Evolutionary conservation across 2,329 filamentous ascomycete species (phyloP), one percentile per base, ranked within the genome.

Genomic region (Phialemonium atrogriseum): DNA sequence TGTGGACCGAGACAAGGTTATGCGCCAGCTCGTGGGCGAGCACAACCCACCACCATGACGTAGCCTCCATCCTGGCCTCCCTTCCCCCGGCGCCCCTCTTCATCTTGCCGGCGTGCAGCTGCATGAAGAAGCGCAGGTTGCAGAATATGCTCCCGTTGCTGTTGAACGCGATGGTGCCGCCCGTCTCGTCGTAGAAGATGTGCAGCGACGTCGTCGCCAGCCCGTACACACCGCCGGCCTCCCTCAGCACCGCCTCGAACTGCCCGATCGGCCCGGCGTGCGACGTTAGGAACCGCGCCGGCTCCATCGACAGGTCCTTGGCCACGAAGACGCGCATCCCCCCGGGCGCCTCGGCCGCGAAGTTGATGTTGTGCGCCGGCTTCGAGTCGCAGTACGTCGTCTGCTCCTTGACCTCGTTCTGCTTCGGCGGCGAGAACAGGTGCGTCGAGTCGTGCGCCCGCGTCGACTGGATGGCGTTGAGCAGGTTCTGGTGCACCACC

Each of bases 11-110:
- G 7, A 94, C 85, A 33, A 98, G 61, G 53, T 98, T 98, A 59
- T 98, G 91, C 36, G 91, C 88, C 55, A 98, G 61, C 60, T 98
- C 93, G 54, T 98, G 91, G 40, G 87, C 93, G 39, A 95, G 56
- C n/a, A 91, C 87, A 41, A 94, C 83, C 75, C 83, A 95, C 89
- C 89, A 96, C 66, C 88, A 94, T 1, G 81, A 73, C 35, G 77
- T 64, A 3, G 84, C 84, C 38, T 91, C 82, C 4, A 74, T 66
- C 51, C 65, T 76, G 11, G 63, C 72, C 33, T 68, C 59, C 3
- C 54, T 53, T 13, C 50, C 14, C 31, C 43, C 25, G 14, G 53
- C 29, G 35, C 59, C 29, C 42, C 43, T 38, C 44, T 42, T 47
- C 28, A 76, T 54, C 40, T 64, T 56, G 10, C 60, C 48, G 26